Evolutionary conservation across 257 asterid genomes (phyloP), one percentile per base, ranked within the genome.

Genomic region (Linderniella brevidens): DNA sequence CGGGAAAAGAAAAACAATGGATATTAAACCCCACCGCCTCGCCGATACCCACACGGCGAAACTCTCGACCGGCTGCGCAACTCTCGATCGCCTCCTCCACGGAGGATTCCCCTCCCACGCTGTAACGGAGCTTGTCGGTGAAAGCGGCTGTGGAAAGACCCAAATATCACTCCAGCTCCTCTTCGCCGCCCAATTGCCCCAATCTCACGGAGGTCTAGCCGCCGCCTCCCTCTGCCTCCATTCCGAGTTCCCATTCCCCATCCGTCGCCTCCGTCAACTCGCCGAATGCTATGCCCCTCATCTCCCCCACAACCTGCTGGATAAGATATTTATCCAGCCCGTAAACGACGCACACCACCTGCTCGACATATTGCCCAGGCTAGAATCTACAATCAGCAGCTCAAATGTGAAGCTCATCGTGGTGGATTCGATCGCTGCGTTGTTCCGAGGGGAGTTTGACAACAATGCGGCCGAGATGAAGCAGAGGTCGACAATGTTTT

Each of bases 101-200:
- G 98, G 98, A 63, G 98, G 98, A 50, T 15, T 88, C 52, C 94
- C 94, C 17, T 70, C 82, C 70, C 68, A 69, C 48, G 49, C 85
- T 9, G 65, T 88, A 44, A 84, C 98, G n/a, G 98, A 88, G 53
- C 59, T 88, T 49, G 85, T 77, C 9, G 88, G 94, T 37, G 95
- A 88, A 56, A 88, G 98, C 64, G 92, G 93, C 68, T 65, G 71
- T 52, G 98, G 98, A 19, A 88, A 83, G 49, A 88, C 95, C 65
- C 98, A 88, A 62, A 69, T 88, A 61, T 79, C 82, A 45, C 72
- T 88, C 52, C 98, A 84, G 64, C 92, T 88, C 52, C 90, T 84
- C 63, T 81, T 88, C 61, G 56, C 92, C 43, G 80, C 76, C 45
- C 95, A 83, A 63, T 83, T 77, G 52, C 84, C 93, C n/a, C 9